Evolutionary conservation across 805 yeast genomes (phyloP).

Genomic region (Candida ortonii): DNA sequence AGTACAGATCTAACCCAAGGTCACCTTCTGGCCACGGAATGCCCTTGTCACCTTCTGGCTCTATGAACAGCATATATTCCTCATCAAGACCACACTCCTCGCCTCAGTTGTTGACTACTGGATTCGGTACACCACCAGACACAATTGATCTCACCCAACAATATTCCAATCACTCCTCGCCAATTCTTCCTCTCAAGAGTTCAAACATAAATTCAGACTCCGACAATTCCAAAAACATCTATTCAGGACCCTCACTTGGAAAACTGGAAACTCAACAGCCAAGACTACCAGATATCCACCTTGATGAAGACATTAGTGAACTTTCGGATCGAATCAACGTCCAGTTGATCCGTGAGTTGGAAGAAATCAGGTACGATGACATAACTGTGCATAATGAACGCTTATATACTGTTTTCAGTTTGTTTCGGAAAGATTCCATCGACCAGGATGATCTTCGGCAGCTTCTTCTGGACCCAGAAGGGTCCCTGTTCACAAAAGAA

Average conservation of each 20-base stretch:
- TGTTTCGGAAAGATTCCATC: slow-evolving; percentile 18
- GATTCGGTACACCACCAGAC: slow-evolving; percentile 1
- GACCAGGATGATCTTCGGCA: slow-evolving; percentile 14
- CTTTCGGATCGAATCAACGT: not conserved
- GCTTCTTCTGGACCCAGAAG: slow-evolving; percentile 26
- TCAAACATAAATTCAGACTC: slow-evolving; percentile 3
- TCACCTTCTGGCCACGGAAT: no score
- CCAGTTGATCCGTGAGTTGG: slow-evolving; percentile 18
- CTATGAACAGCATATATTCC: no score
- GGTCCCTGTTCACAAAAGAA: slow-evolving; percentile 15
- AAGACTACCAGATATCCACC: slow-evolving; percentile 19
- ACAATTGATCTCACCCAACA: slow-evolving; percentile 4
- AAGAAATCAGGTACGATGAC: slow-evolving; percentile 11
- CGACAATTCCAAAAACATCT: slow-evolving; percentile 13
- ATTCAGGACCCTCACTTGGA: slow-evolving; percentile 19
- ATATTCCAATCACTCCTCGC: slow-evolving; percentile 2
- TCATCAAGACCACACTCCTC: no score
- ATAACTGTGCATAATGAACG: slow-evolving; percentile 24
- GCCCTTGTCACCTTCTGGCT: no score
- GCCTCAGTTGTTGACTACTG: no score
- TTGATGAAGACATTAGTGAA: slow-evolving; percentile 8
- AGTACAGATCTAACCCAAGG: no score
- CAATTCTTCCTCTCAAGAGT: not conserved
- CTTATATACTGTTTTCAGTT: slow-evolving; percentile 19
- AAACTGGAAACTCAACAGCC: slow-evolving; percentile 9